Conservation (phyloP, 2,329 filamentous ascomycete genomes). For the Aspergillus terreus region DNA sequence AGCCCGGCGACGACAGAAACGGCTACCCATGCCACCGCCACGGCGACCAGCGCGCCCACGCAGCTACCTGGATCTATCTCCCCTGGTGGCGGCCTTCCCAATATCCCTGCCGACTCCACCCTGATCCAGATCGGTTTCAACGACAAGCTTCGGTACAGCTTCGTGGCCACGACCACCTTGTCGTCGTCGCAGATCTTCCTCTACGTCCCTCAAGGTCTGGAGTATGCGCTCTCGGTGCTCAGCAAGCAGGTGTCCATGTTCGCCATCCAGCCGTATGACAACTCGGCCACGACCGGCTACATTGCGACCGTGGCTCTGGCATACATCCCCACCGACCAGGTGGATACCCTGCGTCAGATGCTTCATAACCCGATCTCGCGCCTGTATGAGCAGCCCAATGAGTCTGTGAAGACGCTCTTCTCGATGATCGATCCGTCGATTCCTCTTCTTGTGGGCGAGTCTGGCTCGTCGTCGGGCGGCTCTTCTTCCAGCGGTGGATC, state of each 20-base stretch:
- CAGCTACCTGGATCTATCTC: conserved; percentile 71
- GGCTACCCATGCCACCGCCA: conserved; percentile 30
- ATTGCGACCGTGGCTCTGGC: conserved; percentile 76
- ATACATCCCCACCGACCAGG: conserved; percentile 68
- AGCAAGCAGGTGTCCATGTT: conserved; percentile 60
- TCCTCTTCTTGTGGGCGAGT: conserved; percentile 56
- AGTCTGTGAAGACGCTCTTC: conserved; percentile 69
- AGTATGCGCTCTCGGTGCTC: conserved; percentile 54
- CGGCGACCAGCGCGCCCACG: conserved; percentile 52
- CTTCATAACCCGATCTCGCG: conserved; percentile 67
- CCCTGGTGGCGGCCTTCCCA: conserved; percentile 58
- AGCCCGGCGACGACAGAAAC: conserved; percentile 24
- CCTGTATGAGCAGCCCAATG: conserved; percentile 68
- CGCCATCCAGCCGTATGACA: conserved; percentile 73
- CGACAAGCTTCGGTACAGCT: conserved; percentile 75
- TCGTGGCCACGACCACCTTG: conserved; percentile 67
- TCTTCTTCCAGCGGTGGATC: conserved; percentile 39
- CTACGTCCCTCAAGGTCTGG: conserved; percentile 68
- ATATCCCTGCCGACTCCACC: conserved; percentile 60
- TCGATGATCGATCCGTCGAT: conserved; percentile 80
- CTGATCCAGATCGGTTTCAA: conserved; percentile 83
- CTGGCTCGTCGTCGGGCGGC: conserved; percentile 43
- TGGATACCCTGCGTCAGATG: conserved; percentile 65
- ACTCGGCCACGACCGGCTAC: conserved; percentile 62
- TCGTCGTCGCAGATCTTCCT: conserved; percentile 83